Evolutionary conservation across 2,329 filamentous ascomycete genomes (phyloP).

Genomic region (Dothideomycetes sp.): DNA sequence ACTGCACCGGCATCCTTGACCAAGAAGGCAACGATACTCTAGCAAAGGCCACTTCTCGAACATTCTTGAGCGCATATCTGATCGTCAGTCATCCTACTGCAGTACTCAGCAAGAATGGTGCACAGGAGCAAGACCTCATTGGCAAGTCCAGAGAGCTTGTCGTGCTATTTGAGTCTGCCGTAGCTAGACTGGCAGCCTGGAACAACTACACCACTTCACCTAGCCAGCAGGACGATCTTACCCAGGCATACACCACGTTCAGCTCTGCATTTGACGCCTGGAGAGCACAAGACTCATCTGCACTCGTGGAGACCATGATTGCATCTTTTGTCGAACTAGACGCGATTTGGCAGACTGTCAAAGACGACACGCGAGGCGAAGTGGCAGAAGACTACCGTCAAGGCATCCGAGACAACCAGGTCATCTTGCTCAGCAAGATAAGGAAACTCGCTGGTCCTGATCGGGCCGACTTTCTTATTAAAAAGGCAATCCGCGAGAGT

Average conservation of each 20-base stretch:
- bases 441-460: conserved; percentile 65
- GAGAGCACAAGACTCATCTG: conserved; percentile 70
- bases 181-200: conserved; percentile 52
- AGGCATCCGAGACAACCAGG: conserved; percentile 71
- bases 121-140: conserved; percentile 60
- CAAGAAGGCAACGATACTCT: conserved; percentile 53
- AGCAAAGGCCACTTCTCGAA: conserved; percentile 53
- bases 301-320: conserved; percentile 75
- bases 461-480: conserved; percentile 60
- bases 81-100: conserved; percentile 70
- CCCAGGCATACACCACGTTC: conserved; percentile 62
- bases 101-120: conserved; percentile 64
- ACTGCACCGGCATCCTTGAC: conserved; percentile 52
- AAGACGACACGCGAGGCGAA: conserved; percentile 61
- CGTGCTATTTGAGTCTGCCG: conserved; percentile 64
- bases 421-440: conserved; percentile 68
- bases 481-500: conserved; percentile 63
- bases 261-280: conserved; percentile 72
- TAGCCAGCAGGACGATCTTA: conserved; percentile 50
- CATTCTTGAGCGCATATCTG: conserved; percentile 69
- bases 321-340: conserved; percentile 76
- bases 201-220: conserved; percentile 59
- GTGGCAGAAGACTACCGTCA: conserved; percentile 67
- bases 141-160: conserved; percentile 67
- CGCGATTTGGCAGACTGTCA: conserved; percentile 73